Evolutionary conservation across 139 green algal species (phyloP), one percentile per base, ranked within the genome.

Genomic region (Bryopsis sp.): DNA sequence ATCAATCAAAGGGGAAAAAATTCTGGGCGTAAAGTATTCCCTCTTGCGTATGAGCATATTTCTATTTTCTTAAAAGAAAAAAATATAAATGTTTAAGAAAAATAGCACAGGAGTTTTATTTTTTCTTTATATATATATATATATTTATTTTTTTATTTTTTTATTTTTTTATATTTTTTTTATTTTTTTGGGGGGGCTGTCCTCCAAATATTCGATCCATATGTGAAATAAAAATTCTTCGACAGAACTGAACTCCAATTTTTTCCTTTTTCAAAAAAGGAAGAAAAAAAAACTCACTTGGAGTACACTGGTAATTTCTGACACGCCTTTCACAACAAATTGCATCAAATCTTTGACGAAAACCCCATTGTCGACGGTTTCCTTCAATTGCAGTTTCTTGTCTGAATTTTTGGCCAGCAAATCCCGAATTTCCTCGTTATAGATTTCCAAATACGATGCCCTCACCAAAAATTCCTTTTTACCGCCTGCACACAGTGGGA

Each of bases 361-460:
- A 64, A 92, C 83, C 3, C 85, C 85, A 48, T 77, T 78, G 64
- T 89, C 83, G 2, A 77, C 70, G 48, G 58, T 81, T 74, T 92
- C 83, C 73, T 88, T 88, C 3, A 92, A 73, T 73, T 87, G 78
- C 61, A 92, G 81, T 61, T 84, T 83, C 43, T 78, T 77, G 68
- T 70, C 61, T 38, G 75, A 73, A 73, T 87, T 76, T 72, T 88
- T 89, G 33, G 73, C 72, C 32, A 91, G 71, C 61, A 91, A 73
- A 72, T 91, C 85, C 8, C 81, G 76, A 39, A 91, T 83, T 35
- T 85, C 73, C 71, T 92, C 86, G 69, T 92, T 93, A 77, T 95
- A 95, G 43, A 95, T 92, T 70, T 95, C 88, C 39, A 92, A 70
- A 76, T 89, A 92, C 28, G 76, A 87, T 29, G 78, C 79, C n/a